Conservation (phyloP, 2,329 filamentous ascomycete species). For the Boeremia exigua region DNA sequence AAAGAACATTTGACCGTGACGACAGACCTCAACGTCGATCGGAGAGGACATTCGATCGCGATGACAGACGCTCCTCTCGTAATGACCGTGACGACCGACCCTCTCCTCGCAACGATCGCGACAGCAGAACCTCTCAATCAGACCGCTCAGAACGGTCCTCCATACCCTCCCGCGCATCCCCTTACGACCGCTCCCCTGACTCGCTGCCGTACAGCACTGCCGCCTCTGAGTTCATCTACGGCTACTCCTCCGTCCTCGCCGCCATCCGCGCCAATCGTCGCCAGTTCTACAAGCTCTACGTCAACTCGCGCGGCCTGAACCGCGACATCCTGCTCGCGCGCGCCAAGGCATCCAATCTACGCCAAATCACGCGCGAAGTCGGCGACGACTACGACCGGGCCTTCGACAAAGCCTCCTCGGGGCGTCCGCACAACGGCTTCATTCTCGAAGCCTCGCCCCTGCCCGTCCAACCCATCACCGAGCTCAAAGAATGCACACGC, state of each 20-base stretch:
- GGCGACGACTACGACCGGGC: conserved; percentile 67
- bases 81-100: conserved; percentile 6
- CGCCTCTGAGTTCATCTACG: conserved; percentile 91
- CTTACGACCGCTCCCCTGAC: conserved; percentile 20
- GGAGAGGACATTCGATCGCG: background rate
- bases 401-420: conserved; percentile 82
- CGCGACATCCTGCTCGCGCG: conserved; percentile 28
- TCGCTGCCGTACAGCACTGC: conserved; percentile 77
- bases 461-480: conserved; percentile 71
- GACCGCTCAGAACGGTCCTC: conserved; percentile 5
- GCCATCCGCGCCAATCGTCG: conserved; percentile 73
- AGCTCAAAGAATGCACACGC: conserved; percentile 60
- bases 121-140: background rate
- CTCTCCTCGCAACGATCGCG: background rate
- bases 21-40: background rate
- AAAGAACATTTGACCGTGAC: background rate
- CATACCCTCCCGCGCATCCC: conserved; percentile 4
- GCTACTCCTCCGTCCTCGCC: conserved; percentile 78
- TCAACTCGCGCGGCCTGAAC: conserved; percentile 51
- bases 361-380: conserved; percentile 56
- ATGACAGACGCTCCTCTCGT: conserved; percentile 3
- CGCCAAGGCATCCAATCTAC: conserved; percentile 26
- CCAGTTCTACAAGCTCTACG: conserved; percentile 83
- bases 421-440: conserved; percentile 87
- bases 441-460: conserved; percentile 86